Conservation (phyloP, 1,284 basidiomycete genomes). For the Apiotrichum veenhuisii region DNA sequence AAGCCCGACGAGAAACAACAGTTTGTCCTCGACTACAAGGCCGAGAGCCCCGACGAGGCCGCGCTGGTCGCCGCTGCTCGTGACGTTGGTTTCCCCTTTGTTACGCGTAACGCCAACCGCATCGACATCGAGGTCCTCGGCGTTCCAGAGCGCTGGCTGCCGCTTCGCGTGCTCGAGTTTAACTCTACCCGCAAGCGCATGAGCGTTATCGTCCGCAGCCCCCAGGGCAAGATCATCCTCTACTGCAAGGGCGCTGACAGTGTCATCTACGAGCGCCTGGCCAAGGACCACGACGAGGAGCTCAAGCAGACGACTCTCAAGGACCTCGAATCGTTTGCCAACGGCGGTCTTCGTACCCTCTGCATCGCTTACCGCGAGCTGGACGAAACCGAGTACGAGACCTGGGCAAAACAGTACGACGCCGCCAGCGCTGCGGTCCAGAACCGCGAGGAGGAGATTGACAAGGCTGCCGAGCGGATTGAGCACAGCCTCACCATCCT, state of each 20-base stretch:
- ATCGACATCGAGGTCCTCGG: constrained; percentile 91
- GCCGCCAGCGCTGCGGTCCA: constrained; percentile 68
- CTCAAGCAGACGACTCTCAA: constrained; percentile 73
- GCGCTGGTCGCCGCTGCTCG: constrained; percentile 87
- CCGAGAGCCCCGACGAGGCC: constrained; percentile 85
- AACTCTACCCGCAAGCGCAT: constrained; percentile 90
- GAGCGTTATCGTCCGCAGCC: constrained; percentile 80
- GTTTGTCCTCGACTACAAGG: constrained; percentile 80
- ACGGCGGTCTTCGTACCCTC: constrained; percentile 83
- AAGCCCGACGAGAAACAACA: constrained; percentile 63
- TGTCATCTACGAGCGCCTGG: constrained; percentile 84
- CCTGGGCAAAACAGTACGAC: constrained; percentile 79
- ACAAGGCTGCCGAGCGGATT: constrained; percentile 76
- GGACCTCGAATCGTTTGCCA: constrained; percentile 92
- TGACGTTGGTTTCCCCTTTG: constrained; percentile 89
- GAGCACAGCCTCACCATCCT: constrained; percentile 79
- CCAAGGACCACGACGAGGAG: constrained; percentile 65
- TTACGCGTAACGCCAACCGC: constrained; percentile 67
- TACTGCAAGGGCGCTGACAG: constrained; percentile 97
- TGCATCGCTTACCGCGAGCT: constrained; percentile 82
- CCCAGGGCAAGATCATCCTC: constrained; percentile 73
- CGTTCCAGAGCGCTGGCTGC: constrained; percentile 73
- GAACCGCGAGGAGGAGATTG: constrained; percentile 84
- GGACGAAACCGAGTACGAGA: constrained; percentile 74
- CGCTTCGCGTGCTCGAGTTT: constrained; percentile 84